Conservation (phyloP, 208 protist species). For the Wallacemonas sp. region DNA sequence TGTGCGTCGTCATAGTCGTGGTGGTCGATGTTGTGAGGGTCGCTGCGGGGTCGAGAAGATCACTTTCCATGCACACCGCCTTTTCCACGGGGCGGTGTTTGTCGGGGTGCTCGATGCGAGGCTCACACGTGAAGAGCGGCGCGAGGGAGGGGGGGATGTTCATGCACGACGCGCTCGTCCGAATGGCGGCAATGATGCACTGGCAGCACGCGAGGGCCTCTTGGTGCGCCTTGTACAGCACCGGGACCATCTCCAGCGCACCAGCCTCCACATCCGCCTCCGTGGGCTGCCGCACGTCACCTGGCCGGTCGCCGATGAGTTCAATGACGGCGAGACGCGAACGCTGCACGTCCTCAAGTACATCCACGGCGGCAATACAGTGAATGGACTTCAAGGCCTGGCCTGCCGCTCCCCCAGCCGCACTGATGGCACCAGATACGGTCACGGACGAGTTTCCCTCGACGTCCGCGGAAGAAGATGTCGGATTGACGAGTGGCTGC, state of each 20-base stretch:
- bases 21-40: not conserved
- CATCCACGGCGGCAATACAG: constrained; percentile 42
- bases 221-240: constrained; percentile 62
- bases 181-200: constrained; percentile 60
- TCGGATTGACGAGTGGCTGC: constrained; percentile 37
- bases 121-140: constrained; percentile 71
- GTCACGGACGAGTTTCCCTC: not conserved
- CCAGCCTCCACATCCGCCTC: constrained; percentile 48
- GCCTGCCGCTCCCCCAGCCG: not conserved
- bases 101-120: constrained; percentile 65
- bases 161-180: constrained; percentile 36
- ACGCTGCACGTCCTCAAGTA: constrained; percentile 52
- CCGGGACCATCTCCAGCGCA: constrained; percentile 35
- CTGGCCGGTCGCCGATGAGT: constrained; percentile 75
- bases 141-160: constrained; percentile 60
- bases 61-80: constrained; percentile 19
- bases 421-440: not conserved
- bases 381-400: constrained; percentile 22
- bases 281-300: constrained; percentile 56
- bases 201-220: constrained; percentile 35
- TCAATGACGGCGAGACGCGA: constrained; percentile 69
- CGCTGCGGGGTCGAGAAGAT: not conserved
- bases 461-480: not conserved
- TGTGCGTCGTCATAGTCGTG: constrained; percentile 11
- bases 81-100: constrained; percentile 35